A percentile compares a stretch with the other conserved stretches of the same genome.
Evolutionary conservation across 257 asterid genomes (phyloP).

Genomic region (Osmanthus fragrans): DNA sequence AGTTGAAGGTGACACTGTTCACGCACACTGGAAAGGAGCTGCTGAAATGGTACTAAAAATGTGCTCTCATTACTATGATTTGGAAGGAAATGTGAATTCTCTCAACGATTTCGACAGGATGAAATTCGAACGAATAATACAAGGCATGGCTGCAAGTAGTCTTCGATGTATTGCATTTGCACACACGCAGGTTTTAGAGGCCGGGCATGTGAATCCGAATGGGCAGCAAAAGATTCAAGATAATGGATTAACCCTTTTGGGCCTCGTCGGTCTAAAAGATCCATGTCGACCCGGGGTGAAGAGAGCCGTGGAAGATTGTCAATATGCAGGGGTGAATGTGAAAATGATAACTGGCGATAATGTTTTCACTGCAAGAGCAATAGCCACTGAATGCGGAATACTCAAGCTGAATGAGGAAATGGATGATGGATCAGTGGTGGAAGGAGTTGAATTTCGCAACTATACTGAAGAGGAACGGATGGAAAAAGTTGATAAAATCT

Average conservation of each 20-base stretch:
- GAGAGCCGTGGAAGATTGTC: constrained; percentile 65
- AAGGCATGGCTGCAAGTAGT: constrained; percentile 73
- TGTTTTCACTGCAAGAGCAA: constrained; percentile 67
- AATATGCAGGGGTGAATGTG: constrained; percentile 56
- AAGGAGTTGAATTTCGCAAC: constrained; percentile 63
- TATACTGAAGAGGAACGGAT: constrained; percentile 55
- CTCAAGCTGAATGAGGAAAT: constrained; percentile 26
- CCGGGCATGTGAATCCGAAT: background rate
- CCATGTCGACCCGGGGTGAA: constrained; percentile 65
- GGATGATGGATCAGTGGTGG: constrained; percentile 43
- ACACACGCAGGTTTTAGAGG: constrained; percentile 37
- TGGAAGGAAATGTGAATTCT: constrained; percentile 37
- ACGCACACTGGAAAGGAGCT: constrained; percentile 83
- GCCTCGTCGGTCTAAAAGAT: constrained; percentile 64
- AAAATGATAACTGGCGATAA: constrained; percentile 89
- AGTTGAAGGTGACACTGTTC: constrained; percentile 26
- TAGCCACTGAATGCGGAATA: constrained; percentile 79
- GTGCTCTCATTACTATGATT: constrained; percentile 55
- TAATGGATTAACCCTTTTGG: constrained; percentile 42
- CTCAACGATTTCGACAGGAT: constrained; percentile 27
- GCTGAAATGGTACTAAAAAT: constrained; percentile 66
- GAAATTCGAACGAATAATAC: constrained; percentile 36
- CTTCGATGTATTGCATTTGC: constrained; percentile 78
- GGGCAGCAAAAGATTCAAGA: constrained; percentile 32
- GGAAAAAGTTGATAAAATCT: constrained; percentile 54